phyloP scores from a whole-genome alignment of 805 yeast genomes.

The Jamesozyma jinghongensis region DNA sequence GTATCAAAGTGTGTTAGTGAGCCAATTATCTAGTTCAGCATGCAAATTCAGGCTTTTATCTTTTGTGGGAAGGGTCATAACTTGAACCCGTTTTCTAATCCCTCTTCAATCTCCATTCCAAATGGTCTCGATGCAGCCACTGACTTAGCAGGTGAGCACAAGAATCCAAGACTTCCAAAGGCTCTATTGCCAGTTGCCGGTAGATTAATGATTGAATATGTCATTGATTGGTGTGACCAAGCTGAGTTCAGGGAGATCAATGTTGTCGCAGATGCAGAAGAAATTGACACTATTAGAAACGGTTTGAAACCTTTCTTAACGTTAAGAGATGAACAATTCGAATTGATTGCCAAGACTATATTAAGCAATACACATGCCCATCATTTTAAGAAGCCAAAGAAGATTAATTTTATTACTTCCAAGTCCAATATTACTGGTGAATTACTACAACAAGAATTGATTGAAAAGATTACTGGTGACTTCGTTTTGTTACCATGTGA shows the following conservation, averaged over 20 bases:
- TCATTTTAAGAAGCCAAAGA: constrained; percentile 28
- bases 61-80: constrained; percentile 79
- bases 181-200: constrained; percentile 87
- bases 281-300: constrained; percentile 38
- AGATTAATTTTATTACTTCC: constrained; percentile 36
- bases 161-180: constrained; percentile 46
- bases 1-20: no score
- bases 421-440: constrained; percentile 55
- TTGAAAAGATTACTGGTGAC: constrained; percentile 37
- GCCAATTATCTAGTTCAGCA: constrained; percentile 29
- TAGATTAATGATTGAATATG: constrained; percentile 78
- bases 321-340: constrained; percentile 31
- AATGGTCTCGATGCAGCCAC: background rate
- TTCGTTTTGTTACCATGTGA: constrained; percentile 91
- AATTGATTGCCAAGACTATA: constrained; percentile 17
- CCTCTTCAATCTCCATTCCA: background rate
- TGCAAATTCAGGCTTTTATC: constrained; percentile 90
- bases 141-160: background rate
- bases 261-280: constrained; percentile 46
- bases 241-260: constrained; percentile 69
- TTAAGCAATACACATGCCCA: constrained; percentile 20
- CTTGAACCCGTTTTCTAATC: constrained; percentile 50
- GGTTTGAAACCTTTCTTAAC: constrained; percentile 42
- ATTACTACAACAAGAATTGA: constrained; percentile 40
- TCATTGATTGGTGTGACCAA: constrained; percentile 84